Percentiles rank a stretch among this genome's conserved stretches.
Evolutionary conservation across 192 early-diverging fungal genomes (phyloP).

Genomic region (Umbelopsis vinacea): DNA sequence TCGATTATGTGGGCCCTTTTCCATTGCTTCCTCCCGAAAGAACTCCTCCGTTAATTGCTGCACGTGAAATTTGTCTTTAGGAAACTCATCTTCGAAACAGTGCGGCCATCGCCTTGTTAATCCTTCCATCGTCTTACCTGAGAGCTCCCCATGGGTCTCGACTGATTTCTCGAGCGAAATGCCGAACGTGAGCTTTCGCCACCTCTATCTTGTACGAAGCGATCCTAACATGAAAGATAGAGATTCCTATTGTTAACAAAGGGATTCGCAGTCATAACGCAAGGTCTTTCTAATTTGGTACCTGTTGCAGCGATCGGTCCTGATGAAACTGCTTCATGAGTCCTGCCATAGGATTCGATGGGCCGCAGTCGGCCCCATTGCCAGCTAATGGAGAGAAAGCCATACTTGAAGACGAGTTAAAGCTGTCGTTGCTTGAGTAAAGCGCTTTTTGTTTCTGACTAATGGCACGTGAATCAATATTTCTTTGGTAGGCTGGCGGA

Average conservation of each 20-base stretch:
- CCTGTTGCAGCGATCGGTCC: conserved; percentile 83
- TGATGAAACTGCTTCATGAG: conserved; percentile 83
- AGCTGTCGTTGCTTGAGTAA: not conserved
- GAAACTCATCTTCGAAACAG: not conserved
- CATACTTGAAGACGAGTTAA: not conserved
- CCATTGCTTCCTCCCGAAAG: conserved; percentile 43
- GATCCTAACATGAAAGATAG: conserved; percentile 26
- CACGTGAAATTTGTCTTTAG: not conserved
- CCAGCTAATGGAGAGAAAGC: conserved; percentile 25
- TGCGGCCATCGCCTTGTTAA: too few species aligned
- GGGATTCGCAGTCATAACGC: not conserved
- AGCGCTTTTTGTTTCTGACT: not conserved
- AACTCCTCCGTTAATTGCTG: conserved; percentile 63
- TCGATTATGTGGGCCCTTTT: conserved; percentile 34
- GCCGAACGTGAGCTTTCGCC: conserved; percentile 37
- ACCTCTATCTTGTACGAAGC: conserved; percentile 27
- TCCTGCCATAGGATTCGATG: conserved; percentile 73
- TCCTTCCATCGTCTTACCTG: conserved; percentile 14
- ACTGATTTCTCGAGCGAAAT: conserved; percentile 15
- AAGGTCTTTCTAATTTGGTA: conserved; percentile 35
- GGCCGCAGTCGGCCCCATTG: conserved; percentile 71
- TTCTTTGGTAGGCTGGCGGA: not conserved
- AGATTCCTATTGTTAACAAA: not conserved
- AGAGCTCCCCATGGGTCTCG: not conserved
- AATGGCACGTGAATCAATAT: conserved; percentile 2